Percentiles rank a stretch among this genome's conserved stretches.
Evolutionary conservation across 495 filamentous ascomycete genomes (phyloP).

Genomic region (Pyrenula aspistea): DNA sequence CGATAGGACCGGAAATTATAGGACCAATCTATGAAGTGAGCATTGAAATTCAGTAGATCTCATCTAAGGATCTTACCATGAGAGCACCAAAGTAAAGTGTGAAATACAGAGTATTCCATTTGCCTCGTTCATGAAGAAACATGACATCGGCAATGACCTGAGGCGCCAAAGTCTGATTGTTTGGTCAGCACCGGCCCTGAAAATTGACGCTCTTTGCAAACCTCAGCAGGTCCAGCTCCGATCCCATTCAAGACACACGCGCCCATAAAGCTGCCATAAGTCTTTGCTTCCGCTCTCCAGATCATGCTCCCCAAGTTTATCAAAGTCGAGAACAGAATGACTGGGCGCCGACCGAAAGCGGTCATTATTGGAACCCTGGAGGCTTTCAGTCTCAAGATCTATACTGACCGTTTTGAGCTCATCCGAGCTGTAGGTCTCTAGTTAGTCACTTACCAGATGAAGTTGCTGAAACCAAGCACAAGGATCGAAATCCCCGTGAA

Average conservation of each 20-base stretch:
- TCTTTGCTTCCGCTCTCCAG: slow-evolving; percentile 46
- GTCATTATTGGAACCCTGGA: slow-evolving; percentile 44
- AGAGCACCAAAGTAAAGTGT: slow-evolving; percentile 34
- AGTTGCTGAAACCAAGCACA: slow-evolving; percentile 52
- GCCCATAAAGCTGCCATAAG: slow-evolving; percentile 49
- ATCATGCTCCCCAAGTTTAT: slow-evolving; percentile 44
- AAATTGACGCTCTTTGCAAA: slow-evolving; percentile 4
- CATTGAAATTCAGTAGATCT: slow-evolving; percentile 3
- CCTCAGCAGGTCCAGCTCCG: slow-evolving; percentile 38
- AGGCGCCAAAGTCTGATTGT: slow-evolving; percentile 41
- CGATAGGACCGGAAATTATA: slow-evolving; percentile 46
- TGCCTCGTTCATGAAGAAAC: slow-evolving; percentile 54
- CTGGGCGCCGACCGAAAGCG: slow-evolving; percentile 44
- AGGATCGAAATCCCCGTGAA: slow-evolving; percentile 50
- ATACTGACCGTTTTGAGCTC: no score
- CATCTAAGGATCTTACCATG: slow-evolving; percentile 17
- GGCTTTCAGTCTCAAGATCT: no score
- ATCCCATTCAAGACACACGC: slow-evolving; percentile 49
- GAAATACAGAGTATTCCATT: slow-evolving; percentile 56
- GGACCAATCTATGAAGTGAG: slow-evolving; percentile 31
- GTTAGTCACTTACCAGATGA: slow-evolving; percentile 40
- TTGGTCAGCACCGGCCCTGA: not conserved
- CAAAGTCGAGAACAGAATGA: slow-evolving; percentile 41
- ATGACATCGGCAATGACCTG: slow-evolving; percentile 55
- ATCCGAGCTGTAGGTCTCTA: no score